phyloP scores from a whole-genome alignment of 768 basidiomycete genomes.

The Goffeauzyma gilvescens region DNA sequence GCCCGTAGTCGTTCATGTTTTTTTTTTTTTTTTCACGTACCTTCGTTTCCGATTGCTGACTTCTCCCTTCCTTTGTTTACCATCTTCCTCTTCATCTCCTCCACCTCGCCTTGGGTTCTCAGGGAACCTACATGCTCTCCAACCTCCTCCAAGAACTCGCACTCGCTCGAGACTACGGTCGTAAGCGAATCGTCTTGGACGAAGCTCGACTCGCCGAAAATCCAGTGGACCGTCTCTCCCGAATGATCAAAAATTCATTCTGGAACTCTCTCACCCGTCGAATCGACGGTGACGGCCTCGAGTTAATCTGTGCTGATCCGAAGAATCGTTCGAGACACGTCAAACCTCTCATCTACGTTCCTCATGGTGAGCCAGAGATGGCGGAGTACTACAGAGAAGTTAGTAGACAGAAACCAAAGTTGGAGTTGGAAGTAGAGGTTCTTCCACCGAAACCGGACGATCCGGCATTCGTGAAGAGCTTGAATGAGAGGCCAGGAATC shows the following conservation, averaged over 20 bases:
- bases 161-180: conserved; percentile 78
- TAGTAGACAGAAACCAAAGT: conserved; percentile 73
- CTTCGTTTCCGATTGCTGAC: conserved; percentile 2
- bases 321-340: conserved; percentile 85
- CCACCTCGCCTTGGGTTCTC: conserved; percentile 12
- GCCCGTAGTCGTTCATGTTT: too few relatives aligned
- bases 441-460: conserved; percentile 75
- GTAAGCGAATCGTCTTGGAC: conserved; percentile 94
- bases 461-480: conserved; percentile 67
- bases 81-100: neutral
- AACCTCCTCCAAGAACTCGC: conserved; percentile 98
- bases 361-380: conserved; percentile 80
- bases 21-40: conserved; percentile 9
- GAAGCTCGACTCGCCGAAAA: conserved; percentile 95
- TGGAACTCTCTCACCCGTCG: conserved; percentile 94
- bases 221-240: conserved; percentile 82
- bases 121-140: conserved; percentile 99
- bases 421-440: conserved; percentile 80
- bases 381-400: conserved; percentile 86
- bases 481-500: conserved; percentile 86
- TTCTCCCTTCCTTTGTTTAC: neutral
- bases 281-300: conserved; percentile 90
- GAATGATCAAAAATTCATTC: conserved; percentile 95
- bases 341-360: conserved; percentile 85
- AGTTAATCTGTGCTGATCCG: conserved; percentile 92